These are phyloP conservation scores for Salvia sclarea DNA, from an alignment of 305 asterid species.

Conservation along the genomic window DNA sequence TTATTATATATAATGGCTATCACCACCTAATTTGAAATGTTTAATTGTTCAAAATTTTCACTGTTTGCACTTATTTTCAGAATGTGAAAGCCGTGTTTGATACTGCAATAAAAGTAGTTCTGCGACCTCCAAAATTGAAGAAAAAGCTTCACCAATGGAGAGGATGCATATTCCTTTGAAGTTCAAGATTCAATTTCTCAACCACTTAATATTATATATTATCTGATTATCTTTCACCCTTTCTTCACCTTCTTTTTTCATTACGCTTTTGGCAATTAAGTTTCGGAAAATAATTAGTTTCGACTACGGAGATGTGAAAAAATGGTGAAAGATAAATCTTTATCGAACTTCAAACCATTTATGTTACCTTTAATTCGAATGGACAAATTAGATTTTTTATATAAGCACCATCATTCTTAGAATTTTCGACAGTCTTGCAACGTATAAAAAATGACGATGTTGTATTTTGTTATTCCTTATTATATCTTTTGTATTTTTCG, in stretches of 20 bases:
- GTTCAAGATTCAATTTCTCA: not conserved
- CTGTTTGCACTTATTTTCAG: constrained; percentile 34
- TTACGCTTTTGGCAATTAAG: no score
- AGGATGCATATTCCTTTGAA: constrained; percentile 58
- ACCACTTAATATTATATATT: not conserved
- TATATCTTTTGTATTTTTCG: no score
- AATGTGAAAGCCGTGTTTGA: constrained; percentile 72
- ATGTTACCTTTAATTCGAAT: not conserved
- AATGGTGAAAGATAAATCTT: constrained; percentile 27
- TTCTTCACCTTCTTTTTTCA: constrained; percentile 14
- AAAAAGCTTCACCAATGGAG: constrained; percentile 44
- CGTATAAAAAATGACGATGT: not conserved
- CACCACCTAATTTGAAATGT: not conserved
- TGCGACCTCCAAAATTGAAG: constrained; percentile 63
- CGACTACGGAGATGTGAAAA: constrained; percentile 7
- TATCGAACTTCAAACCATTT: not conserved
- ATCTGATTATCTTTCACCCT: constrained; percentile 11
- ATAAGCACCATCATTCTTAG: not conserved
- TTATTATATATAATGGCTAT: not conserved
- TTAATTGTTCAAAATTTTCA: not conserved
- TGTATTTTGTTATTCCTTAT: not conserved
- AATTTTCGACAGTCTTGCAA: not conserved
- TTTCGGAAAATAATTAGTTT: no score
- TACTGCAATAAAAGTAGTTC: constrained; percentile 66
- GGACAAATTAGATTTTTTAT: not conserved